Evolutionary conservation across 2,329 filamentous ascomycete species (phyloP).

Genomic region (Aureobasidium sp.): DNA sequence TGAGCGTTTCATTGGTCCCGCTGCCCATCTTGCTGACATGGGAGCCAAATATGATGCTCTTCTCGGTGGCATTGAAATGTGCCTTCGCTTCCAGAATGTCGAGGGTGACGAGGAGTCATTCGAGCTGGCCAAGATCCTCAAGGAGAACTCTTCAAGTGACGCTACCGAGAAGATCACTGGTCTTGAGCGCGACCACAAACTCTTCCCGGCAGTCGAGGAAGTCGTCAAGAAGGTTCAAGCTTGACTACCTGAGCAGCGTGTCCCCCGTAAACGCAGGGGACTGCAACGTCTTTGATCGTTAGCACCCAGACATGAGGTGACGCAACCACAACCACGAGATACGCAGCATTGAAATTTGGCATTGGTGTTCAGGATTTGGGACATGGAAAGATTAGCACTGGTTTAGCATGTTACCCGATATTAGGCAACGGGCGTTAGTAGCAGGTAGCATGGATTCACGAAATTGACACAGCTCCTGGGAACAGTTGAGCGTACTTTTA

Average conservation of each 20-base stretch:
- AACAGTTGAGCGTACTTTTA: slow-evolving; percentile 7
- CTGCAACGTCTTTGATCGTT: not conserved
- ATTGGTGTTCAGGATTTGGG: not conserved
- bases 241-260: not conserved
- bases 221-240: slow-evolving; percentile 75
- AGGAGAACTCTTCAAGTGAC: slow-evolving; percentile 60
- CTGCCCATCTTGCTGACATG: slow-evolving; percentile 76
- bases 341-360: slow-evolving; percentile 10
- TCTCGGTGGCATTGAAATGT: slow-evolving; percentile 79
- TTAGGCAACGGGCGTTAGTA: not conserved
- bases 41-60: slow-evolving; percentile 65
- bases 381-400: not conserved
- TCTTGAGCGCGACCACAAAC: slow-evolving; percentile 64
- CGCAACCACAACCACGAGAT: not conserved
- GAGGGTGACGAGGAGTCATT: slow-evolving; percentile 82
- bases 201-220: slow-evolving; percentile 66
- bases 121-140: slow-evolving; percentile 79
- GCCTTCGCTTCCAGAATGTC: slow-evolving; percentile 91
- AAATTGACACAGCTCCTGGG: slow-evolving; percentile 8
- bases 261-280: not conserved
- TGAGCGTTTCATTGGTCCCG: slow-evolving; percentile 92
- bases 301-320: not conserved
- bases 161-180: slow-evolving; percentile 77
- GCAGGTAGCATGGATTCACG: slow-evolving; percentile 7
- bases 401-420: not conserved